Evolutionary conservation across 2,329 filamentous ascomycete genomes (phyloP).

Genomic region (Cadophora sp.): DNA sequence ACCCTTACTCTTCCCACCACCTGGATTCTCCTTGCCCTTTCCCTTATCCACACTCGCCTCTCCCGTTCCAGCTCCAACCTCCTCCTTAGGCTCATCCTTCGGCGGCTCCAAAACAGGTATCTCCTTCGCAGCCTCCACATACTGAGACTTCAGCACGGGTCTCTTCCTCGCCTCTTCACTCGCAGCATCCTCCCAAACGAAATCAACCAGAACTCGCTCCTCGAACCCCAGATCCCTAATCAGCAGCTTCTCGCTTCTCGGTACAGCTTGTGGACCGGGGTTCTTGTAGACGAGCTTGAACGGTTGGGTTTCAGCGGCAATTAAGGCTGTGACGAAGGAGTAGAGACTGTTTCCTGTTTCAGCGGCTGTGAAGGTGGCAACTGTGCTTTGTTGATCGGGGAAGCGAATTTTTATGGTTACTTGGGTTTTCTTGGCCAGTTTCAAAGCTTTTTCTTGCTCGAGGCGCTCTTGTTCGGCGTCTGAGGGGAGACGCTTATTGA

Average conservation of each 20-base stretch:
- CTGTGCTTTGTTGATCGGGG: conserved; percentile 82
- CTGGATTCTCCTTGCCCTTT: conserved; percentile 39
- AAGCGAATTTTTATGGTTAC: conserved; percentile 84
- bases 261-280: conserved; percentile 45
- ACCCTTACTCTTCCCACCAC: conserved; percentile 45
- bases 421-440: conserved; percentile 68
- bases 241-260: conserved; percentile 57
- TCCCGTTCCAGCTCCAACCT: conserved; percentile 42
- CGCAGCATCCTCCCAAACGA: conserved; percentile 74
- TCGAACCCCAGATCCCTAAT: conserved; percentile 76
- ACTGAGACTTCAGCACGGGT: conserved; percentile 48
- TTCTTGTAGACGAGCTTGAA: conserved; percentile 66
- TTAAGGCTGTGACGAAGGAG: conserved; percentile 73
- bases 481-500: conserved; percentile 80
- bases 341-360: conserved; percentile 79
- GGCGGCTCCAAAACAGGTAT: conserved; percentile 68
- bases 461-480: conserved; percentile 81
- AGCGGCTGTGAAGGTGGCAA: conserved; percentile 70
- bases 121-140: conserved; percentile 68
- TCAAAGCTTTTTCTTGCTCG: conserved; percentile 69
- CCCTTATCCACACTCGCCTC: conserved; percentile 39
- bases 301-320: conserved; percentile 66
- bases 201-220: conserved; percentile 75
- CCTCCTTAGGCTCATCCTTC: conserved; percentile 48
- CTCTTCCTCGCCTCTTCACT: conserved; percentile 59